Percentiles rank a stretch among this genome's conserved stretches.
These are phyloP conservation scores for Paraphaeosphaeria sporulosa DNA, from an alignment of 2,329 filamentous ascomycete species.

Conservation along the genomic window DNA sequence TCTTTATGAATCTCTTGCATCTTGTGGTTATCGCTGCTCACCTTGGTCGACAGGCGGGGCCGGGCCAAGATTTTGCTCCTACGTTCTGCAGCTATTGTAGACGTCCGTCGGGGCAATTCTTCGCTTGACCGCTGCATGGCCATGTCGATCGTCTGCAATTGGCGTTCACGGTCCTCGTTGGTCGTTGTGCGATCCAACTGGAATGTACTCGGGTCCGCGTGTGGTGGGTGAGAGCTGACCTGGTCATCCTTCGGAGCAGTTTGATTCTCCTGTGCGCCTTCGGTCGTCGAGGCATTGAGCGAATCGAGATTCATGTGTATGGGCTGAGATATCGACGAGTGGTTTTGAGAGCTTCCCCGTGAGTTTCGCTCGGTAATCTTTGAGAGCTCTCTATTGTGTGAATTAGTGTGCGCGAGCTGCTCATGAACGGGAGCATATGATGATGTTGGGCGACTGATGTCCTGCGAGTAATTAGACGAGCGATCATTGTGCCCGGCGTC, in stretches of 20 bases:
- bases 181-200: slow-evolving; percentile 24
- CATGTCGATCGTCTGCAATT: slow-evolving; percentile 7
- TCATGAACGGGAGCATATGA: slow-evolving; percentile 34
- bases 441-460: slow-evolving; percentile 19
- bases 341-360: slow-evolving; percentile 18
- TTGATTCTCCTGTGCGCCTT: not conserved
- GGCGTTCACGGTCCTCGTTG: slow-evolving; percentile 15
- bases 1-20: slow-evolving; percentile 42
- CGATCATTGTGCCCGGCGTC: slow-evolving; percentile 34
- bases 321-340: slow-evolving; percentile 22
- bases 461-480: slow-evolving; percentile 39
- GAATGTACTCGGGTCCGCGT: slow-evolving; percentile 26
- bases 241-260: slow-evolving; percentile 15
- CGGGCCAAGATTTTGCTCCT: slow-evolving; percentile 11
- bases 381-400: slow-evolving; percentile 17
- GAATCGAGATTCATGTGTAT: slow-evolving; percentile 8
- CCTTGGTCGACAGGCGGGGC: slow-evolving; percentile 13
- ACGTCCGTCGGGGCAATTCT: slow-evolving; percentile 35
- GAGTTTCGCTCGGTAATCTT: slow-evolving; percentile 16
- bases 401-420: slow-evolving; percentile 25
- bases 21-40: slow-evolving; percentile 18
- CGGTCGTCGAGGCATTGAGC: not conserved
- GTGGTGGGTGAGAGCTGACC: slow-evolving; percentile 19
- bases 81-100: slow-evolving; percentile 24
- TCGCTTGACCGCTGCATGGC: slow-evolving; percentile 32